phyloP scores from a whole-genome alignment of 1,284 basidiomycete genomes.

The Taiwanofungus camphoratus region DNA sequence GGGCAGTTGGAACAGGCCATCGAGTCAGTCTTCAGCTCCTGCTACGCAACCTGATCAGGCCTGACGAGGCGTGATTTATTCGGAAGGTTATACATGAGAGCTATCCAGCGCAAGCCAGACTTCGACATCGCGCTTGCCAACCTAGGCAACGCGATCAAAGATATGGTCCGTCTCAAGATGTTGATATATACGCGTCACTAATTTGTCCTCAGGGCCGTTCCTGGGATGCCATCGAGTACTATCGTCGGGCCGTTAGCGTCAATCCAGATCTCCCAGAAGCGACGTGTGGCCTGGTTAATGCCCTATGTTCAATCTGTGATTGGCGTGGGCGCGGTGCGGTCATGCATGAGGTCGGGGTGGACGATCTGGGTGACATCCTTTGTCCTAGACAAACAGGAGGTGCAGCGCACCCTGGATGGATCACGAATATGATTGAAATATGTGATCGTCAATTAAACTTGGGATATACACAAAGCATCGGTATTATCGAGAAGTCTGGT shows the following conservation, averaged over 20 bases:
- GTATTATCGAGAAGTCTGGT: conserved; percentile 31
- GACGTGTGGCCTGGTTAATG: conserved; percentile 49
- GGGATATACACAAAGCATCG: conserved; percentile 34
- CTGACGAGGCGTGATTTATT: conserved; percentile 8
- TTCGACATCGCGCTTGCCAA: conserved; percentile 60
- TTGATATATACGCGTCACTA: background rate
- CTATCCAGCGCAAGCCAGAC: conserved; percentile 48
- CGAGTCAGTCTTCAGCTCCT: conserved; percentile 28
- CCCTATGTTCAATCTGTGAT: conserved; percentile 49
- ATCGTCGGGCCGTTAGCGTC: conserved; percentile 44
- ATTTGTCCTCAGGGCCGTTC: conserved; percentile 34
- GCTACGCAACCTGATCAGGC: background rate
- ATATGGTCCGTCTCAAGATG: conserved; percentile 30
- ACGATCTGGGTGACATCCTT: conserved; percentile 19
- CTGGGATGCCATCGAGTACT: conserved; percentile 50
- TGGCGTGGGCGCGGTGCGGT: conserved; percentile 44
- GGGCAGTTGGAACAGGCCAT: conserved; percentile 48
- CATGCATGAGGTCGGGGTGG: conserved; percentile 16
- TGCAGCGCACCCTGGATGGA: conserved; percentile 31
- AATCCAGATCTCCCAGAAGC: conserved; percentile 55
- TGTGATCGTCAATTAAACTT: conserved; percentile 43
- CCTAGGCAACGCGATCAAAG: conserved; percentile 55
- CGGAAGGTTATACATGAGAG: conserved; percentile 39
- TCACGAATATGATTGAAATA: conserved; percentile 40
- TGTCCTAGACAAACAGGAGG: conserved; percentile 17